Evolutionary conservation across 805 yeast species (phyloP).

Genomic region (Wickerhamiella kurtzmanii): DNA sequence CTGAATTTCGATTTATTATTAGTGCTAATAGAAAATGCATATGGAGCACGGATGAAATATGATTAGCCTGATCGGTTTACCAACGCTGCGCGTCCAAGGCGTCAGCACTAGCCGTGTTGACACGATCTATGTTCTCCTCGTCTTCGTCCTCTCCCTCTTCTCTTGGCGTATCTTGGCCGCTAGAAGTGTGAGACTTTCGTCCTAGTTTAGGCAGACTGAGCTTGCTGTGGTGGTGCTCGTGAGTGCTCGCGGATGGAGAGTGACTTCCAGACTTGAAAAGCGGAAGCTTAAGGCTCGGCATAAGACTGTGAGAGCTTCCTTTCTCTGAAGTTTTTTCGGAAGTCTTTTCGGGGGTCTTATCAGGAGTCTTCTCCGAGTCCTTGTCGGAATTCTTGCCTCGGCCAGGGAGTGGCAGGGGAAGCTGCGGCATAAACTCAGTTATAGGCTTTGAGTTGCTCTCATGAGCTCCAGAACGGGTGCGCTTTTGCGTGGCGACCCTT

Average conservation of each 20-base stretch:
- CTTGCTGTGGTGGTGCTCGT: not conserved
- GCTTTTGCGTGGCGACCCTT: constrained; percentile 10
- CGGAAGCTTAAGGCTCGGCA: not conserved
- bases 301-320: not conserved
- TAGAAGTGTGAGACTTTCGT: not conserved
- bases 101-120: not conserved
- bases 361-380: too few relatives aligned
- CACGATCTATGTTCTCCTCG: not conserved
- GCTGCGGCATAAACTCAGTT: not conserved
- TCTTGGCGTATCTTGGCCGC: not conserved
- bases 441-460: not conserved
- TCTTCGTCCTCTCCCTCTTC: not conserved
- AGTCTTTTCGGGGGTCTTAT: too few relatives aligned
- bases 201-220: not conserved
- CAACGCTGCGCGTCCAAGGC: not conserved
- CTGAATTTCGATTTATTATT: too few relatives aligned
- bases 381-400: too few relatives aligned
- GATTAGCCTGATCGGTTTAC: too few relatives aligned
- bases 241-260: not conserved
- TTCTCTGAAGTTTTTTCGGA: not conserved
- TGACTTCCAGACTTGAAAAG: not conserved
- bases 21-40: too few relatives aligned
- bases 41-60: too few relatives aligned
- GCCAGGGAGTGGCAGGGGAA: not conserved
- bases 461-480: constrained; percentile 2